These are phyloP conservation scores for Fusarium sp. DNA, from an alignment of 2,329 filamentous ascomycete genomes.

Conservation along the genomic window DNA sequence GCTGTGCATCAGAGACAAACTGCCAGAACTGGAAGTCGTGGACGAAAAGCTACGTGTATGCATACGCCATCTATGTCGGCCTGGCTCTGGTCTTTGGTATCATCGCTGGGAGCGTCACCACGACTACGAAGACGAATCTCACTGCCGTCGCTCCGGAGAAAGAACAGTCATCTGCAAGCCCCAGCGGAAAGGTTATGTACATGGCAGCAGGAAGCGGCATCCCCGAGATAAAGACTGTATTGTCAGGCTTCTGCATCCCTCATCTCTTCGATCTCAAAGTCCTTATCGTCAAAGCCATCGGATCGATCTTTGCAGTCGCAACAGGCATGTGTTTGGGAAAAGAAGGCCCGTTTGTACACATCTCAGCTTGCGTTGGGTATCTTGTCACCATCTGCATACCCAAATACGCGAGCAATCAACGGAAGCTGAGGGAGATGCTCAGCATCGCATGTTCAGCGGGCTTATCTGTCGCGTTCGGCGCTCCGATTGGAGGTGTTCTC, in stretches of 20 bases:
- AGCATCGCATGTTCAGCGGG: conserved; percentile 23
- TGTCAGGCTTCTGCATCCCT: conserved; percentile 23
- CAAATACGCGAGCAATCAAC: conserved; percentile 17
- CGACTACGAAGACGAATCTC: conserved; percentile 23
- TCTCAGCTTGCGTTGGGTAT: conserved; percentile 28
- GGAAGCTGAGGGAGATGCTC: conserved; percentile 24
- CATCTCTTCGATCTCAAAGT: conserved; percentile 25
- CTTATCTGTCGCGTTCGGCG: conserved; percentile 22
- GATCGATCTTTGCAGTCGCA: conserved; percentile 21
- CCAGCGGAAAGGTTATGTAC: conserved; percentile 16
- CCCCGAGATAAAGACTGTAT: conserved; percentile 22
- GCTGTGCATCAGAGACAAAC: not conserved
- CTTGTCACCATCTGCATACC: conserved; percentile 7
- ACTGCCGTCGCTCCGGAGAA: not conserved
- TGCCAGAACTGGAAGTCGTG: conserved; percentile 8
- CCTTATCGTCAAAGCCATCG: conserved; percentile 22
- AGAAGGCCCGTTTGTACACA: conserved; percentile 27
- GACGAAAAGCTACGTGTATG: conserved; percentile 1
- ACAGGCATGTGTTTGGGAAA: conserved; percentile 32
- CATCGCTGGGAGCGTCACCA: conserved; percentile 9
- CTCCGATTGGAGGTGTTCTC: conserved; percentile 21
- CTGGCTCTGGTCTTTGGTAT: conserved; percentile 15
- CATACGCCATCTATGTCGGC: conserved; percentile 15
- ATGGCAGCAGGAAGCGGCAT: conserved; percentile 33
- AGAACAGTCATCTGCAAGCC: rapidly evolving